phyloP scores from a whole-genome alignment of 176 grass and related monocot species.

The Zea mays region DNA sequence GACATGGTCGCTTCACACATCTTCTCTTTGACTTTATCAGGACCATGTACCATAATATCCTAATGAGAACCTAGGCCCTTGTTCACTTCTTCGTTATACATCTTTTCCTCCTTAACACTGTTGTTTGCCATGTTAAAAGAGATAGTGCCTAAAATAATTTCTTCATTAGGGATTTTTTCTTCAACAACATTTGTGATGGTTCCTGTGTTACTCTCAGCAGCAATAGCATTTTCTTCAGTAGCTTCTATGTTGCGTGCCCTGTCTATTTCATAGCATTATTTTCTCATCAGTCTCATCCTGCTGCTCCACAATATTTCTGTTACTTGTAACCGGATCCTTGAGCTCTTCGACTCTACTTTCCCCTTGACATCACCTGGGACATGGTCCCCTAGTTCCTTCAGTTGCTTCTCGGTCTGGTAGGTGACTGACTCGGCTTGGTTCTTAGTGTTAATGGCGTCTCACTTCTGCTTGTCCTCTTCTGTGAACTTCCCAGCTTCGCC shows the following conservation, averaged over 20 bases:
- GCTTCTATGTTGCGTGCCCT: background rate
- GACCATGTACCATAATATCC: background rate
- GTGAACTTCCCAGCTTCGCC: no score
- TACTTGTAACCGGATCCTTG: background rate
- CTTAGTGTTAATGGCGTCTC: no score
- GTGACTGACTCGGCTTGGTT: no score
- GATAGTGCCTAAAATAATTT: constrained; percentile 3
- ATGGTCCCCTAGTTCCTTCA: no score
- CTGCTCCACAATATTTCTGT: constrained; percentile 11
- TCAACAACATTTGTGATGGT: constrained; percentile 27
- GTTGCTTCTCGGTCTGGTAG: no score
- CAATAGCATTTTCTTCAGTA: constrained; percentile 34
- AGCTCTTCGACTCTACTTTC: no score
- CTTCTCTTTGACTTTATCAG: constrained; percentile 24
- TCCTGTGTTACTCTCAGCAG: background rate
- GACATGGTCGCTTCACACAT: background rate
- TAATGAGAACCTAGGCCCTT: constrained; percentile 11
- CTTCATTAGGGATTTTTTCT: constrained; percentile 38
- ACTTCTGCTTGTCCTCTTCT: no score
- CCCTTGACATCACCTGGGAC: no score
- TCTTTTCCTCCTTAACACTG: background rate
- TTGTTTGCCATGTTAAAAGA: constrained; percentile 2
- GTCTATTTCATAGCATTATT: background rate
- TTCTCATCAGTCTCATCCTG: constrained; percentile 12
- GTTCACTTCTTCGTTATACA: background rate